Evolutionary conservation across 148 eudicot species (phyloP), one percentile per base, ranked within the genome.

Genomic region (Rhododendron williamsianum): DNA sequence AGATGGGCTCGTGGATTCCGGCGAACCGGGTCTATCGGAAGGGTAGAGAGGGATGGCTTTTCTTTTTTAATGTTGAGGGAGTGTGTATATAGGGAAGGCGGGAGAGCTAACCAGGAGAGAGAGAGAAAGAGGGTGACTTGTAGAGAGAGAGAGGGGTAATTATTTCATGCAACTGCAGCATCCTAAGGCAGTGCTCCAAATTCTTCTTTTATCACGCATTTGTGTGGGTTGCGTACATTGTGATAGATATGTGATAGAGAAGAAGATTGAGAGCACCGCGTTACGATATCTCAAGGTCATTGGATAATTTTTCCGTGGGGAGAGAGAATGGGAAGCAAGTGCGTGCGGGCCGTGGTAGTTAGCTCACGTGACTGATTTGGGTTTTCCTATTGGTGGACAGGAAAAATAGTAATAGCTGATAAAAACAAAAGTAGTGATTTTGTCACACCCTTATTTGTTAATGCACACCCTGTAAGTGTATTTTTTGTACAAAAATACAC

Each of bases 1-100:
- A 65, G 71, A 65, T n/a, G 71, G 4, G 71, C 71, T 65, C 71
- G 71, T 65, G 71, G 71, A n/a, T n/a, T 65, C 71, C 71, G 27
- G 9, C 27, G 71, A 21, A 25, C 12, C 13, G 30, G 71, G 25
- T 65, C 71, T 9, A n/a, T 23, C 33, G 13, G 71, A 65, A 65
- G 71, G 71, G 71, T 23, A 65, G 71, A 65, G 71, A 23, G 36
- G 1, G 36, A 65, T 4, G 11, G 30, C 8, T 63, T 23, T 23
- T 63, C 8, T 63, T 23, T 23, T 63, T 63, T 63, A 1, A 63
- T 63, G 30, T 25, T 63, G 12, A 2, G 71, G 30, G 71, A 6
- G 71, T 8, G 12, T 23, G n/a, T 63, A 60, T 21, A 23, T 63
- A n/a, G 71, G 11, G 30, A 63, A 63, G 71, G 71, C 71, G 71